A percentile compares a stretch with the other conserved stretches of the same genome.
These are phyloP conservation scores for Hyaloperonospora arabidopsidis DNA, from an alignment of 352 stramenopile genomes.

Conservation along the genomic window DNA sequence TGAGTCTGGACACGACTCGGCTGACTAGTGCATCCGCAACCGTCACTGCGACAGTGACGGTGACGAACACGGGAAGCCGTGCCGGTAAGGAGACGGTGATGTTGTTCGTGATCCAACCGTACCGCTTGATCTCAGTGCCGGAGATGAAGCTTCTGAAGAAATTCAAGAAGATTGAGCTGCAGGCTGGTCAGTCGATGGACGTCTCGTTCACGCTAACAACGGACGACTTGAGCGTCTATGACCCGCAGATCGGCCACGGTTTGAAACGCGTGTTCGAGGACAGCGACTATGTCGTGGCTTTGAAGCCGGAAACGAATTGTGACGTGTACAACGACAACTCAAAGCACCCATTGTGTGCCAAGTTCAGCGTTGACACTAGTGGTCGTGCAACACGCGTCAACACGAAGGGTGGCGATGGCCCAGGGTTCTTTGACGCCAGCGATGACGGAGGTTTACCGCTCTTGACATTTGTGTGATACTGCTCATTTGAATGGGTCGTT, in stretches of 20 bases:
- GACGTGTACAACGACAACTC: constrained; percentile 41
- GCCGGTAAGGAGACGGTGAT: constrained; percentile 67
- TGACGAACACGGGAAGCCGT: constrained; percentile 52
- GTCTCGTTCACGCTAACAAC: constrained; percentile 34
- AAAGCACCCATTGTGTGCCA: constrained; percentile 35
- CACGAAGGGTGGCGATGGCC: too few relatives aligned
- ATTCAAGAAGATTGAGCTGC: constrained; percentile 65
- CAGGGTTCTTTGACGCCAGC: too few relatives aligned
- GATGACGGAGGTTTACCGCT: too few relatives aligned
- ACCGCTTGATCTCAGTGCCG: constrained; percentile 46
- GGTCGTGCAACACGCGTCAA: constrained; percentile 5
- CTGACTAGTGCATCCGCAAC: constrained; percentile 23
- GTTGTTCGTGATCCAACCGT: constrained; percentile 63
- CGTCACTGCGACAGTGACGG: constrained; percentile 34
- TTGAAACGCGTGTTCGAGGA: constrained; percentile 53
- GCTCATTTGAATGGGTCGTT: too few relatives aligned
- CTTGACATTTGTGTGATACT: too few relatives aligned
- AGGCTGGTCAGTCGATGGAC: constrained; percentile 25
- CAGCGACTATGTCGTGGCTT: constrained; percentile 47
- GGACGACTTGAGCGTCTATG: constrained; percentile 49
- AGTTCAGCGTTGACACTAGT: constrained; percentile 34
- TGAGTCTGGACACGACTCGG: constrained; percentile 34
- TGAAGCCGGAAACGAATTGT: constrained; percentile 66
- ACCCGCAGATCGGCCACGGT: constrained; percentile 49
- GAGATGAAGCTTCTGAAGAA: constrained; percentile 77